Percentiles rank a stretch among this genome's conserved stretches.
phyloP scores from a whole-genome alignment of 2,329 filamentous ascomycete genomes.

The Trichoderma sp. region DNA sequence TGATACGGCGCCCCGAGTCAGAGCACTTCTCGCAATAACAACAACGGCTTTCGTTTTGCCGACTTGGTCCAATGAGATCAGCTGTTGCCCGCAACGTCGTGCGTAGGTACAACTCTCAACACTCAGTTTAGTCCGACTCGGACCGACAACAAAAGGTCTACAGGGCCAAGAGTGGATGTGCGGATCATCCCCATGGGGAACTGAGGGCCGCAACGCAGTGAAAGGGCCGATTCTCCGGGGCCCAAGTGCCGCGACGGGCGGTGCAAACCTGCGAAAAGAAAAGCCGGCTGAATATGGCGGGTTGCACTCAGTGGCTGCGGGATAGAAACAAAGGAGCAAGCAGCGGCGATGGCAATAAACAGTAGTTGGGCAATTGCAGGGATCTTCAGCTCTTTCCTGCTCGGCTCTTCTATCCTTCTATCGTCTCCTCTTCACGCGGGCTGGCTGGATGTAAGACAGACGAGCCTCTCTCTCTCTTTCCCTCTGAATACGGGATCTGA shows the following conservation, averaged over 20 bases:
- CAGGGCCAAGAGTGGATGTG: conserved; percentile 14
- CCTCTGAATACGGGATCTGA: not conserved
- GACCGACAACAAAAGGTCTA: conserved; percentile 19
- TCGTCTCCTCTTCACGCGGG: not conserved
- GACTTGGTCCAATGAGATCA: not conserved
- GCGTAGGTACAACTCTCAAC: not conserved
- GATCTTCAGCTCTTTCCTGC: not conserved
- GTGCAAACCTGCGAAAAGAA: not conserved
- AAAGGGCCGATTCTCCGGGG: conserved; percentile 25
- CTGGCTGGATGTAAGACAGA: not conserved
- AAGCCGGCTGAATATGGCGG: not conserved
- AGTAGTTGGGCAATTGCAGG: not conserved
- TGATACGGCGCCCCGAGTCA: not conserved
- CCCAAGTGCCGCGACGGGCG: conserved; percentile 13
- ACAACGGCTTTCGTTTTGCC: not conserved
- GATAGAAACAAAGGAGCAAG: not conserved
- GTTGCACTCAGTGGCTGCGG: not conserved
- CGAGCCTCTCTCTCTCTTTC: not conserved
- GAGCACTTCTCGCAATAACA: not conserved
- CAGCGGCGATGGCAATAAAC: not conserved
- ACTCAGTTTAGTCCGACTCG: conserved; percentile 7
- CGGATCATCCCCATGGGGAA: conserved; percentile 19
- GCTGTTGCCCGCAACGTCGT: not conserved
- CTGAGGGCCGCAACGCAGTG: conserved; percentile 11
- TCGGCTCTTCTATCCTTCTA: not conserved